Percentiles rank a stretch among this genome's conserved stretches.
These are phyloP conservation scores for Talaromyces rugulosus DNA, from an alignment of 2,329 filamentous ascomycete species.

Conservation along the genomic window DNA sequence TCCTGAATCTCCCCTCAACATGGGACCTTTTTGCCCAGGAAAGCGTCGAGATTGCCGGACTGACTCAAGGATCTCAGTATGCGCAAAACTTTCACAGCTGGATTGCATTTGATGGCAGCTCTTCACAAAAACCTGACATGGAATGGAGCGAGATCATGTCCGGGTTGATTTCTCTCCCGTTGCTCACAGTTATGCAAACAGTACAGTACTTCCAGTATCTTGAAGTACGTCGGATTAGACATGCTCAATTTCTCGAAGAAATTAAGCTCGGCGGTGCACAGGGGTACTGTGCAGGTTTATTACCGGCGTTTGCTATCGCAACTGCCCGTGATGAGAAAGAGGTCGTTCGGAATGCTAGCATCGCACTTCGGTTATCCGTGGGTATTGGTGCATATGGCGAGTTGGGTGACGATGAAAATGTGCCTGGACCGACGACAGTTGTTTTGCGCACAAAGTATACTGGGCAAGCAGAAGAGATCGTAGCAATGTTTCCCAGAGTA, in stretches of 20 bases:
- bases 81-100: constrained; percentile 5
- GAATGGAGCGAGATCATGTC: constrained; percentile 11
- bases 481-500: constrained; percentile 7
- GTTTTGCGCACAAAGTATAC: constrained; percentile 8
- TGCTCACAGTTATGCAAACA: constrained; percentile 7
- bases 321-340: constrained; percentile 2
- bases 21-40: background rate
- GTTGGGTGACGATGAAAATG: constrained; percentile 6
- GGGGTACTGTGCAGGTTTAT: constrained; percentile 8
- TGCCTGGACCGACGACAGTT: constrained; percentile 8
- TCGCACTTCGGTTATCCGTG: constrained; percentile 2
- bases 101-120: constrained; percentile 3
- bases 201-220: constrained; percentile 11
- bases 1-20: constrained; percentile 5
- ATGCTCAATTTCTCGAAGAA: constrained; percentile 3
- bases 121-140: background rate
- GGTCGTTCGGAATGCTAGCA: constrained; percentile 4
- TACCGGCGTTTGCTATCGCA: constrained; percentile 8
- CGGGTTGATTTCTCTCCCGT: constrained; percentile 5
- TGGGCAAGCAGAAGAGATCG: constrained; percentile 8
- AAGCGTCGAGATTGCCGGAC: constrained; percentile 1
- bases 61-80: constrained; percentile 6
- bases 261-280: constrained; percentile 5
- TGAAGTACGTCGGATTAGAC: constrained; percentile 1
- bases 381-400: constrained; percentile 8